Evolutionary conservation across 2,329 filamentous ascomycete species (phyloP).

Genomic region (Lasiodiplodia hormozganensis): DNA sequence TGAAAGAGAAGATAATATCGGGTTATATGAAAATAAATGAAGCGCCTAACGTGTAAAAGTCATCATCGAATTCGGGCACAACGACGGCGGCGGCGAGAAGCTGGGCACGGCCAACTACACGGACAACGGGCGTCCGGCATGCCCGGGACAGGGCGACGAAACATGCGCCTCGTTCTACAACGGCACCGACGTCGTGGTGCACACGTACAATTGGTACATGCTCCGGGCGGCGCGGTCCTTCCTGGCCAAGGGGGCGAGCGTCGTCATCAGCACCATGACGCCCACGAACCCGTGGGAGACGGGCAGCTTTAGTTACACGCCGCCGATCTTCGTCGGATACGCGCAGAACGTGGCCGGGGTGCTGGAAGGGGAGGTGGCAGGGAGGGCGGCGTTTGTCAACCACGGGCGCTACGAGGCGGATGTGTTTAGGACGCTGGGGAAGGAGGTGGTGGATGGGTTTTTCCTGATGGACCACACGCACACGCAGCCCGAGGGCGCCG

Average conservation of each 20-base stretch:
- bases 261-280: conserved; percentile 65
- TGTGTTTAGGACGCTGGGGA: conserved; percentile 60
- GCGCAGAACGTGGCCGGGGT: conserved; percentile 55
- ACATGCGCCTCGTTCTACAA: conserved; percentile 62
- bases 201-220: conserved; percentile 68
- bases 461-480: conserved; percentile 70
- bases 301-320: conserved; percentile 57
- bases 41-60: conserved; percentile 45
- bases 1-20: not conserved
- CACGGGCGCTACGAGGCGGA: conserved; percentile 66
- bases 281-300: conserved; percentile 70
- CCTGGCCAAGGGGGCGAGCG: conserved; percentile 62
- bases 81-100: conserved; percentile 63
- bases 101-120: conserved; percentile 50
- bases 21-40: not conserved
- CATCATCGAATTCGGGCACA: conserved; percentile 76
- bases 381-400: conserved; percentile 59
- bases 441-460: conserved; percentile 57
- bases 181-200: conserved; percentile 61
- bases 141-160: conserved; percentile 60
- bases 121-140: conserved; percentile 70
- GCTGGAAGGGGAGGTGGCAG: conserved; percentile 55
- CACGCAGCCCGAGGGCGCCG: conserved; percentile 63
- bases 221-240: conserved; percentile 63
- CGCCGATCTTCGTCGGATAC: conserved; percentile 65